Conservation (phyloP, 2,329 filamentous ascomycete genomes). For the Cladosporium sp. region DNA sequence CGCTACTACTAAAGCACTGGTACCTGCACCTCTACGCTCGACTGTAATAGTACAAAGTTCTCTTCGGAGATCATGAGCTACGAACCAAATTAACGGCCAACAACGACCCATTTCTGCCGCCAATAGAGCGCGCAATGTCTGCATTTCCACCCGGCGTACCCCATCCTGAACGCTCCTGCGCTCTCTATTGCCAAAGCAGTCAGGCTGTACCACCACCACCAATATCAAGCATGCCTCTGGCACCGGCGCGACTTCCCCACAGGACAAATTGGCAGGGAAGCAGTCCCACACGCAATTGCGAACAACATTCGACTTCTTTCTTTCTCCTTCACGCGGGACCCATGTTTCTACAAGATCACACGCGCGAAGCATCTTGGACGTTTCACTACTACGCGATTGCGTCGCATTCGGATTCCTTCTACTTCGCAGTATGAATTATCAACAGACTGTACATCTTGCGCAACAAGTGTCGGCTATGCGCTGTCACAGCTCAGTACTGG, state of each 20-base stretch:
- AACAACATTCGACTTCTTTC: slow-evolving; percentile 1
- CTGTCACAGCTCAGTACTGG: too few species aligned
- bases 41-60: slow-evolving; percentile 12
- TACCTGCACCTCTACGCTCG: neutral
- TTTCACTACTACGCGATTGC: neutral
- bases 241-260: slow-evolving; percentile 5
- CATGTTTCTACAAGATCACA: neutral
- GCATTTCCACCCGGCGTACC: slow-evolving; percentile 10
- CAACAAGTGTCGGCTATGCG: neutral
- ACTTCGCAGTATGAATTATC: slow-evolving; percentile 12
- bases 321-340: neutral
- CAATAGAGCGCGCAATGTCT: slow-evolving; percentile 5
- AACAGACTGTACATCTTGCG: neutral
- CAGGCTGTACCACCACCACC: slow-evolving; percentile 10
- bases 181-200: neutral
- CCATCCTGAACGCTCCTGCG: slow-evolving; percentile 5
- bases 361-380: neutral
- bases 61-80: slow-evolving; percentile 11
- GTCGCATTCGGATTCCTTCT: neutral
- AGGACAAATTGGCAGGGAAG: neutral
- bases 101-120: slow-evolving; percentile 3
- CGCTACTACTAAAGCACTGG: slow-evolving; percentile 9
- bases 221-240: neutral
- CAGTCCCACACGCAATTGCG: neutral
- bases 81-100: slow-evolving; percentile 10